These are phyloP conservation scores for Drosera capensis DNA, from an alignment of 148 eudicot species.

Conservation along the genomic window DNA sequence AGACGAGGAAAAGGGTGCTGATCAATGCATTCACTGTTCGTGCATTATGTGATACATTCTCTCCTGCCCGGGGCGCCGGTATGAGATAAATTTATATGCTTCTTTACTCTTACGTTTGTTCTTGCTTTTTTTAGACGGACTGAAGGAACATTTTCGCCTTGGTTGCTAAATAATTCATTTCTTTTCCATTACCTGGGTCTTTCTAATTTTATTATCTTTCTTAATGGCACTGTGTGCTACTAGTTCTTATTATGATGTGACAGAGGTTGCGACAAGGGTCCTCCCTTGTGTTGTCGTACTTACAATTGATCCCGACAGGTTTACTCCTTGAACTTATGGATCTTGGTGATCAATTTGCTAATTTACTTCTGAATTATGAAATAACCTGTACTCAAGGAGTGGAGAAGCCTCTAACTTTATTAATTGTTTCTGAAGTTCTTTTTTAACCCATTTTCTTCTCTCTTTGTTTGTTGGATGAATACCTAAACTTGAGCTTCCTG, in stretches of 20 bases:
- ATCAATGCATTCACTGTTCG: slow-evolving; percentile 94
- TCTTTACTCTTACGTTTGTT: neutral
- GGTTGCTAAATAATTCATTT: slow-evolving; percentile 5
- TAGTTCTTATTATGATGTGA: slow-evolving; percentile 68
- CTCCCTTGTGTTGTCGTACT: slow-evolving; percentile 80
- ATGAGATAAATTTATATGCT: slow-evolving; percentile 3
- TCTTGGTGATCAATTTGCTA: too few relatives aligned
- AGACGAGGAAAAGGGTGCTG: slow-evolving; percentile 90
- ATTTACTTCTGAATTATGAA: neutral
- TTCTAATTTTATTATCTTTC: neutral
- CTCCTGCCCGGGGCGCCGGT: slow-evolving; percentile 98
- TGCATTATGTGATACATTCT: slow-evolving; percentile 91
- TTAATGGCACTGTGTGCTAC: slow-evolving; percentile 89
- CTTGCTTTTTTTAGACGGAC: neutral
- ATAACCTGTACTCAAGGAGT: neutral
- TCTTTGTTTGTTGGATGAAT: too few relatives aligned
- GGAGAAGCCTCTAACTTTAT: neutral
- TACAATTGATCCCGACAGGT: slow-evolving; percentile 97
- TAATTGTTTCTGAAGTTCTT: too few relatives aligned
- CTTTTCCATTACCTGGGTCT: neutral
- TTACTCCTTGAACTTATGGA: slow-evolving; percentile 3
- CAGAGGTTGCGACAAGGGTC: slow-evolving; percentile 88
- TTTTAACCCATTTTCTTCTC: too few relatives aligned
- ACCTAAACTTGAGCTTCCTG: too few relatives aligned
- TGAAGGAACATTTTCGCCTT: neutral